Percentiles rank a stretch among this genome's conserved stretches.
These are phyloP conservation scores for Solanum medicagineum DNA, from an alignment of 257 asterid species.

Conservation along the genomic window DNA sequence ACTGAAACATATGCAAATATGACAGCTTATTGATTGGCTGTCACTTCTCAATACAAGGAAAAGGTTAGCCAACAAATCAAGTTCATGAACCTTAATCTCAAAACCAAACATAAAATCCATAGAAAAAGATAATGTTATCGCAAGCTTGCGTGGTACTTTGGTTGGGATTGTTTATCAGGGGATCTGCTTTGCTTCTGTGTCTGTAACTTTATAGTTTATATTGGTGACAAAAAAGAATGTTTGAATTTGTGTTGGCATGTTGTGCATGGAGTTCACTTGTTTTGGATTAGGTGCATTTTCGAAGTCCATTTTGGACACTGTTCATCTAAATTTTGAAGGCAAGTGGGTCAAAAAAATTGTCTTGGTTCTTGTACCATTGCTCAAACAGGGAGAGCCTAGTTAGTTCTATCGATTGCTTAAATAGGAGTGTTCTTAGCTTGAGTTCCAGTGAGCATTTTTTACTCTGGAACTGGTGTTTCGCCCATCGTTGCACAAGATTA, in stretches of 20 bases:
- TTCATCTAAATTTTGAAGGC: background rate
- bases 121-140: background rate
- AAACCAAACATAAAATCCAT: background rate
- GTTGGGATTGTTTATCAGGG: background rate
- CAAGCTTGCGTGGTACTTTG: background rate
- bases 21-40: background rate
- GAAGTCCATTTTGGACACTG: background rate
- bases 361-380: background rate
- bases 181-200: background rate
- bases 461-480: constrained; percentile 39
- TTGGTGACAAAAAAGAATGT: background rate
- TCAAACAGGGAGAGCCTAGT: background rate
- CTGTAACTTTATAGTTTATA: background rate
- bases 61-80: background rate
- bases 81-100: background rate
- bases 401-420: background rate
- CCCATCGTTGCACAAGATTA: constrained; percentile 16
- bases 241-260: background rate
- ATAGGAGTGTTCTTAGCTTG: background rate
- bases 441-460: background rate
- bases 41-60: background rate
- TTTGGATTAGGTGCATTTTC: background rate
- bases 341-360: background rate
- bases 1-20: background rate
- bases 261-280: background rate